Evolutionary conservation across 352 stramenopile species (phyloP), one percentile per base, ranked within the genome.

Genomic region (Pythium periplocum): DNA sequence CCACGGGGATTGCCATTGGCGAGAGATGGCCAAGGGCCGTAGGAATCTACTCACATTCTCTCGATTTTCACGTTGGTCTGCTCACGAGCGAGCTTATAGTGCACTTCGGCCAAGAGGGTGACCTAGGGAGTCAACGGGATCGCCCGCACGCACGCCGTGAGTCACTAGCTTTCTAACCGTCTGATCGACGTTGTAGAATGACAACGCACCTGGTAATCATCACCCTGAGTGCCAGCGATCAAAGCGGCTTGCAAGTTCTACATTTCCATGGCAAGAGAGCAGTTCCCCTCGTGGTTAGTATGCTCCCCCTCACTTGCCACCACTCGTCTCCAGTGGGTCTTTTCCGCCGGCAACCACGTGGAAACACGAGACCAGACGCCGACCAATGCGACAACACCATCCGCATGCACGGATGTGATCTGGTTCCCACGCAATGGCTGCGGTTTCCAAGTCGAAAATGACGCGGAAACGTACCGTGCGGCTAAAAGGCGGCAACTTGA

Each of bases 51-150:
- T 39, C 50, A 90, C 82, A 93, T 90, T 71, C 78, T 81, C 48
- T 90, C 79, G 64, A 88, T 68, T 68, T 93, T 93, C 31, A 83
- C 68, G 53, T 72, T 74, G 33, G 64, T 72, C 47, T 90, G 79
- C 53, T 93, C 82, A 12, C 82, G 73, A 12, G 77, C 69, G 43
- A 93, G 66, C 68, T 90, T 90, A 59, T 81, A 93, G 59, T 93
- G 82, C 42, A 93, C 42, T 68, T 93, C 82, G 9, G 82, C 82
- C 48, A 93, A 57, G 34, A 93, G 60, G 60, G 80, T 66, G 52
- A 85, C 48, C 82, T 93, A 56, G 34, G 10, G 31, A 52, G 37
- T 47, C 46, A 11, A 52, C 7, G 35, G 38, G 38, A 42, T 42
- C 38, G 38, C 12, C 38, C 12, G 7, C 38, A 0, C 38, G 17